Evolutionary conservation across 345 rosid species (phyloP), one percentile per base, ranked within the genome.

Genomic region (Reutealis trisperma): DNA sequence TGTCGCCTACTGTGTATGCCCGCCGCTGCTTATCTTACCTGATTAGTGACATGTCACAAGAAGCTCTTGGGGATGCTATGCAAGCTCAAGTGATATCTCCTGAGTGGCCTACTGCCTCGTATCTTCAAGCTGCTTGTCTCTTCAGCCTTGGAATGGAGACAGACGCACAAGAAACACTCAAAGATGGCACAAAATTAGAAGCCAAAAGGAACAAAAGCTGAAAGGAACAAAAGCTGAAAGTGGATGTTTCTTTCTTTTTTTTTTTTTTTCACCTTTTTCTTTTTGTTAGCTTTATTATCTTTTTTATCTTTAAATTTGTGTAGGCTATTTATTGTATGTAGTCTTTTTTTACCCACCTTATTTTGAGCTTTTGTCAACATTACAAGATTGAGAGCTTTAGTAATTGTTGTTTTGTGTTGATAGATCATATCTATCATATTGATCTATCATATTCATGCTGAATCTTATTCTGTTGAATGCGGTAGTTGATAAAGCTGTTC

Each of bases 1-100:
- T 89, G 67, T 92, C 95, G 13, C 97, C 94, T 22, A 92, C 93
- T 0, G 91, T 92, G 44, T 88, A 88, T 84, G 97, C 92, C 0
- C 86, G 97, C 67, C 90, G 97, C 55, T 87, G 98, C 88, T 85
- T 96, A 58, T 91, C 91, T 59, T 90, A 92, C 87, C 74, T 96
- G 86, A 90, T 89, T 86, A 89, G 62, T 14, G 92, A 90, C 55
- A 87, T 86, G 97, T 83, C 88, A 66, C 88, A 88, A 32, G 91
- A 91, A 81, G 99, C 98, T 62, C 89, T 93, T 18, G 91, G 93
- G 41, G 98, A 96, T 75, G 97, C 98, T 0, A 90, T 89, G 94
- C 98, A 91, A 80, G 93, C 98, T 18, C 96, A 89, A 75, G 93
- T 81, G 41, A 80, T 88, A 34, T 92, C 99, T 44, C 97, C 98